Evolutionary conservation across 352 stramenopile species (phyloP).

Genomic region (Globisporangium paddicum): DNA sequence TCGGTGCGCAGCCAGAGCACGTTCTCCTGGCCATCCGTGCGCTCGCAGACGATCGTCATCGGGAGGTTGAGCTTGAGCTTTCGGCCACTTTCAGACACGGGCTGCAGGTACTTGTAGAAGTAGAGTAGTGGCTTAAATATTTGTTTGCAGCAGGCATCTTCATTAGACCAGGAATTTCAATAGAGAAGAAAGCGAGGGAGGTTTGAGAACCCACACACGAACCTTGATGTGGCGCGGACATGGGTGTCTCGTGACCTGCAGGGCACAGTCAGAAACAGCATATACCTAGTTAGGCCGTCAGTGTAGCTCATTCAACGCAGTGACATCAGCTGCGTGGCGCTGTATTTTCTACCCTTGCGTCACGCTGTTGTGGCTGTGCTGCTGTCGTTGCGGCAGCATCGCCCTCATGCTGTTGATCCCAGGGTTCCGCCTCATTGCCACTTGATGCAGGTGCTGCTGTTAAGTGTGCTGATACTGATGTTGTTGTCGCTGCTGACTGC

Average conservation of each 20-base stretch:
- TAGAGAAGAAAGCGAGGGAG: not conserved
- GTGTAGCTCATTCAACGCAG: not conserved
- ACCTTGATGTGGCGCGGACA: slow-evolving; percentile 35
- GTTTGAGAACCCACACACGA: not conserved
- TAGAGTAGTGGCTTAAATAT: slow-evolving; percentile 44
- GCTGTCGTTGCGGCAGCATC: not conserved
- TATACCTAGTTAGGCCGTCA: not conserved
- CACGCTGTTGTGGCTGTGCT: not conserved
- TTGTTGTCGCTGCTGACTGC: slow-evolving; percentile 19
- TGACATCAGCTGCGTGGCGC: too few species aligned
- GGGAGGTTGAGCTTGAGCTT: slow-evolving; percentile 52
- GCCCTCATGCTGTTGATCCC: not conserved
- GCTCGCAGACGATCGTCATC: slow-evolving; percentile 59
- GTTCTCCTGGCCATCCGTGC: slow-evolving; percentile 39
- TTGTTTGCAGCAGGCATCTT: not conserved
- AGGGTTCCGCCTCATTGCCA: not conserved
- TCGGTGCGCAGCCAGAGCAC: slow-evolving; percentile 62
- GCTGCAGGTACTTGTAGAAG: slow-evolving; percentile 85
- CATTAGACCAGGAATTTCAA: not conserved
- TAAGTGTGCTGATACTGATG: not conserved
- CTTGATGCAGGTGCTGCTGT: not conserved
- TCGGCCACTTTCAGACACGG: slow-evolving; percentile 26
- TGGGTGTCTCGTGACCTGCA: slow-evolving; percentile 8
- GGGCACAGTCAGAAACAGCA: not conserved
- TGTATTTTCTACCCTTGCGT: not conserved